A percentile compares a stretch with the other conserved stretches of the same genome.
phyloP scores from a whole-genome alignment of 2,329 filamentous ascomycete genomes.

The Lachnellula cervina region DNA sequence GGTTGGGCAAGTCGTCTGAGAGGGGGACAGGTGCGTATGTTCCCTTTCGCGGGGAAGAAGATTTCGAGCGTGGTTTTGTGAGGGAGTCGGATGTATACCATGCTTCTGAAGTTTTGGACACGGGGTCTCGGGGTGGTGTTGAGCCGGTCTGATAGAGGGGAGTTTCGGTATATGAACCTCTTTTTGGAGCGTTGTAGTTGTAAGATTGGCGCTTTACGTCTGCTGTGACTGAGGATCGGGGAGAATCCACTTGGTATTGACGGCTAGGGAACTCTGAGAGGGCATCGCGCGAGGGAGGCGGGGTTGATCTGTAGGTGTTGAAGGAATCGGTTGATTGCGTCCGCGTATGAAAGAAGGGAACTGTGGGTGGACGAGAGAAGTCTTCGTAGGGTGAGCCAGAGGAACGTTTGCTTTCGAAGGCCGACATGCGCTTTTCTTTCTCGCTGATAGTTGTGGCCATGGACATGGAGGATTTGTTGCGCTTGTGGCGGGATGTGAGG shows the following conservation, averaged over 20 bases:
- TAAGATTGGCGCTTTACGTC: conserved; percentile 44
- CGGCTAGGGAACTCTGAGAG: conserved; percentile 50
- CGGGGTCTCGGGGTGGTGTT: conserved; percentile 18
- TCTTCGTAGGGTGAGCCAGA: conserved; percentile 43
- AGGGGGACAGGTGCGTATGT: conserved; percentile 29
- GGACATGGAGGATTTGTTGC: conserved; percentile 54
- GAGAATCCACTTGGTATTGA: conserved; percentile 49
- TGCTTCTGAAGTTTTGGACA: conserved; percentile 9
- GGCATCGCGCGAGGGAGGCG: conserved; percentile 48
- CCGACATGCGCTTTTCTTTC: conserved; percentile 57
- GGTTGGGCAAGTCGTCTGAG: conserved; percentile 46
- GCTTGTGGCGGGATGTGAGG: conserved; percentile 77
- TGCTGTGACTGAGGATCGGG: conserved; percentile 39
- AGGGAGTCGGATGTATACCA: conserved; percentile 32
- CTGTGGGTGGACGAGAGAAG: conserved; percentile 45
- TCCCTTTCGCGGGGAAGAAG: conserved; percentile 22
- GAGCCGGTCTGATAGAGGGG: conserved; percentile 39
- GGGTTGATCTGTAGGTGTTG: conserved; percentile 46
- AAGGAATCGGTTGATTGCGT: conserved; percentile 55
- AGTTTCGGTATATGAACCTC: conserved; percentile 47
- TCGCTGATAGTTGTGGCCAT: conserved; percentile 29
- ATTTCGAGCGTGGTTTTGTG: conserved; percentile 23
- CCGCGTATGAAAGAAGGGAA: conserved; percentile 80
- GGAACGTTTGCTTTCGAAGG: conserved; percentile 38
- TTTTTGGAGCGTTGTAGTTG: conserved; percentile 21